Percentiles rank a stretch among this genome's conserved stretches.
Conservation (phyloP, 768 basidiomycete species). For the Agaricus blazei region DNA sequence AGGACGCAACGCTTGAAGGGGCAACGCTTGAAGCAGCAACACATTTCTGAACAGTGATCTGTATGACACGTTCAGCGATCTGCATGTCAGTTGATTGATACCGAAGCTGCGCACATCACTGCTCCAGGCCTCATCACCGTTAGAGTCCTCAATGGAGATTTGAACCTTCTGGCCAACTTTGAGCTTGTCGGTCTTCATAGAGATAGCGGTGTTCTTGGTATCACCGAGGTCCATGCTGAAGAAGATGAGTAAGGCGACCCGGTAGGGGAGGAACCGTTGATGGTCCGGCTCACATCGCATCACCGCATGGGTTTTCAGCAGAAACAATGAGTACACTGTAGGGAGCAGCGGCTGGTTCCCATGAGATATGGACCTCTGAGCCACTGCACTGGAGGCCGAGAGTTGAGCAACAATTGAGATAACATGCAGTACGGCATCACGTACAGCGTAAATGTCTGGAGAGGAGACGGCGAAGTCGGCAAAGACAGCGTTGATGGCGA, state of each 20-base stretch:
- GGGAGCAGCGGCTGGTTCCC: constrained; percentile 41
- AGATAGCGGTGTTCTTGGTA: constrained; percentile 35
- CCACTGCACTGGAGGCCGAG: constrained; percentile 41
- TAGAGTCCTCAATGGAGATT: constrained; percentile 49
- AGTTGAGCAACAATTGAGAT: background rate
- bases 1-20: background rate
- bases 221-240: constrained; percentile 58
- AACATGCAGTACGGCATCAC: constrained; percentile 1
- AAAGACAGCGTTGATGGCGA: constrained; percentile 45
- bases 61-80: constrained; percentile 6
- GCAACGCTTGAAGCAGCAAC: constrained; percentile 27
- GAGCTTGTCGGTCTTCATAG: constrained; percentile 39
- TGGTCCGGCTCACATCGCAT: constrained; percentile 44
- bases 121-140: constrained; percentile 64
- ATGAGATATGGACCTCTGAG: constrained; percentile 38
- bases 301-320: constrained; percentile 51
- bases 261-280: background rate
- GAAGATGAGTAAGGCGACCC: background rate
- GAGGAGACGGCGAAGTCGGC: constrained; percentile 52
- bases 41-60: constrained; percentile 38
- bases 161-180: constrained; percentile 42
- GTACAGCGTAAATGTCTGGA: constrained; percentile 51
- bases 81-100: constrained; percentile 1
- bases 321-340: constrained; percentile 57
- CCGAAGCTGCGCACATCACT: constrained; percentile 37